Evolutionary conservation across 2,329 filamentous ascomycete species (phyloP).

Genomic region (Penicillium concentricum): DNA sequence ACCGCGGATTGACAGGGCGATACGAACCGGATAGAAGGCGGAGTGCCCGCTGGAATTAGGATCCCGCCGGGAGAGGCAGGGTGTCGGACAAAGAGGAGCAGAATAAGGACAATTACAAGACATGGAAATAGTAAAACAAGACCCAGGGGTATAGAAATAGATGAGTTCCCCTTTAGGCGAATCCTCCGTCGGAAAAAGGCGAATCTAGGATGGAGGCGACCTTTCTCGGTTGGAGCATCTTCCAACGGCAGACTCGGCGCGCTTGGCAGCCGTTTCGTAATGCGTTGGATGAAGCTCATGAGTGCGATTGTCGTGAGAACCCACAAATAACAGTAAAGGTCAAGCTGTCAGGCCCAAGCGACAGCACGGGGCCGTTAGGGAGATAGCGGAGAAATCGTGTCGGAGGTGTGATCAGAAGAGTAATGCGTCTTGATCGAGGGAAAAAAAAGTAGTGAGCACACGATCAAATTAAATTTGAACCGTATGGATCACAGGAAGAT

Average conservation of each 20-base stretch:
- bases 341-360: constrained; percentile 21
- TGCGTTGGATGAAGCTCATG: constrained; percentile 56
- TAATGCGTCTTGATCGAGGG: not conserved
- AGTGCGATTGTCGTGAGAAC: constrained; percentile 29
- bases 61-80: constrained; percentile 78
- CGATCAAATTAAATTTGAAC: constrained; percentile 1
- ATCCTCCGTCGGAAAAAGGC: constrained; percentile 84
- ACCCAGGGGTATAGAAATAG: constrained; percentile 86
- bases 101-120: constrained; percentile 85
- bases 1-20: not conserved
- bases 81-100: constrained; percentile 85
- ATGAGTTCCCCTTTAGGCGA: constrained; percentile 86
- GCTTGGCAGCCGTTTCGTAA: constrained; percentile 53
- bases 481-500: constrained; percentile 21
- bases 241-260: constrained; percentile 48
- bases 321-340: constrained; percentile 8
- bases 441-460: not conserved
- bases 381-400: constrained; percentile 14
- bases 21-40: constrained; percentile 84
- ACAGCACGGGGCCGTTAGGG: constrained; percentile 15
- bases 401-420: constrained; percentile 4
- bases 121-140: constrained; percentile 90
- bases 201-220: constrained; percentile 52
- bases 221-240: constrained; percentile 47
- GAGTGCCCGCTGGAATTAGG: constrained; percentile 82